Conservation (phyloP, 768 basidiomycete genomes). For the Pleurotus giganteus region DNA sequence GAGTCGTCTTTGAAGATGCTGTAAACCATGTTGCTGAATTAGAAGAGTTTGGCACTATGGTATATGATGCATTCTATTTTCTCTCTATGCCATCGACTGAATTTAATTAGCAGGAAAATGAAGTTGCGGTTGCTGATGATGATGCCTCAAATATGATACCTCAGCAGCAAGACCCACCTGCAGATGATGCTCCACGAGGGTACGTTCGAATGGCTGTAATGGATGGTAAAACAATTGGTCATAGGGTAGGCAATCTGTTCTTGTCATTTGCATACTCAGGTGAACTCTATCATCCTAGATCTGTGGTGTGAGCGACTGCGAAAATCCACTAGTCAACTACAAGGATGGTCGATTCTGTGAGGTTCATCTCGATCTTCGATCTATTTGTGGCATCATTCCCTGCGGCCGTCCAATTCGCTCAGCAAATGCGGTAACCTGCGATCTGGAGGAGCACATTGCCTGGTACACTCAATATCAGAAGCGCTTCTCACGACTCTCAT, state of each 20-base stretch:
- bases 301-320: conserved; percentile 21
- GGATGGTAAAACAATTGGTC: conserved; percentile 28
- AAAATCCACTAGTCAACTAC: conserved; percentile 22
- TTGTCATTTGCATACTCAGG: neutral
- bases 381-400: conserved; percentile 22
- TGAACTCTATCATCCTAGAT: conserved; percentile 17
- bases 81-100: neutral
- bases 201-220: conserved; percentile 29
- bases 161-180: neutral
- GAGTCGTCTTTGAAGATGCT: conserved; percentile 7
- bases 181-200: conserved; percentile 7
- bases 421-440: conserved; percentile 16
- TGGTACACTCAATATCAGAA: conserved; percentile 17
- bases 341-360: conserved; percentile 27
- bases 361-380: conserved; percentile 15
- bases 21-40: neutral
- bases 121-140: neutral
- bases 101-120: neutral
- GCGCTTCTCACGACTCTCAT: conserved; percentile 19
- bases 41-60: neutral
- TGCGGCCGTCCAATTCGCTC: conserved; percentile 14
- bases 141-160: neutral
- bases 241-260: conserved; percentile 14
- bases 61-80: neutral
- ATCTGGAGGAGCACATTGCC: conserved; percentile 13